A percentile compares a stretch with the other conserved stretches of the same genome.
Conservation (phyloP, 805 yeast genomes). For the Kluyveromyces lactis region DNA sequence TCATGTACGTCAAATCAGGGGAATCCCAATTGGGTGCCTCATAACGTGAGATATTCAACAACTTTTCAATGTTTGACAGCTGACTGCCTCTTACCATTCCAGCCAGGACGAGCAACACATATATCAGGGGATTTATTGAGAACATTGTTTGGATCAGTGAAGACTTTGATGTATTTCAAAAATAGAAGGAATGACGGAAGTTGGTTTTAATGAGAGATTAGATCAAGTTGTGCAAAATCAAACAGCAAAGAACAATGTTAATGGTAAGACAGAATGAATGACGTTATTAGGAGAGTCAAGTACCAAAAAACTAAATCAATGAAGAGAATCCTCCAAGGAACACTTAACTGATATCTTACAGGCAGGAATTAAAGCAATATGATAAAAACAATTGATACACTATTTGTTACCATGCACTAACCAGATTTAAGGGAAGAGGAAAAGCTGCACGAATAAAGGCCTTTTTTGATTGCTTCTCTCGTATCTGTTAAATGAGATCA, state of each 20-base stretch:
- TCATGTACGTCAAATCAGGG: conserved; percentile 8
- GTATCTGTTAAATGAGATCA: no score
- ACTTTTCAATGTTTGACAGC: conserved; percentile 12
- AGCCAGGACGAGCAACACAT: neutral
- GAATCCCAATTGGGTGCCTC: conserved; percentile 9
- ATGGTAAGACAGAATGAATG: no score
- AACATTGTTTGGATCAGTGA: no score
- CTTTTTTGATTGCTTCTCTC: no score
- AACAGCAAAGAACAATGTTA: no score
- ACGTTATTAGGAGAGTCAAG: neutral
- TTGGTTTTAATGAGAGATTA: neutral
- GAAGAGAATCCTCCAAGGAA: neutral
- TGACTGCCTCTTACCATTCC: conserved; percentile 12
- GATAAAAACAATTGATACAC: neutral
- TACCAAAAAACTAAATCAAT: neutral
- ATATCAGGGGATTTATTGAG: neutral
- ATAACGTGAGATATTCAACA: conserved; percentile 8
- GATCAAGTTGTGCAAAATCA: neutral
- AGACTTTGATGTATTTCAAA: no score
- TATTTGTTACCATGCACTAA: neutral
- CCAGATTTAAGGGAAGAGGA: no score
- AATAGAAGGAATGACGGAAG: neutral
- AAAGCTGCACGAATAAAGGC: no score
- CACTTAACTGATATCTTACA: neutral
- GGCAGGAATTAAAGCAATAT: neutral